Evolutionary conservation across 352 stramenopile genomes (phyloP).

Genomic region (Phytophthora uliginosa): DNA sequence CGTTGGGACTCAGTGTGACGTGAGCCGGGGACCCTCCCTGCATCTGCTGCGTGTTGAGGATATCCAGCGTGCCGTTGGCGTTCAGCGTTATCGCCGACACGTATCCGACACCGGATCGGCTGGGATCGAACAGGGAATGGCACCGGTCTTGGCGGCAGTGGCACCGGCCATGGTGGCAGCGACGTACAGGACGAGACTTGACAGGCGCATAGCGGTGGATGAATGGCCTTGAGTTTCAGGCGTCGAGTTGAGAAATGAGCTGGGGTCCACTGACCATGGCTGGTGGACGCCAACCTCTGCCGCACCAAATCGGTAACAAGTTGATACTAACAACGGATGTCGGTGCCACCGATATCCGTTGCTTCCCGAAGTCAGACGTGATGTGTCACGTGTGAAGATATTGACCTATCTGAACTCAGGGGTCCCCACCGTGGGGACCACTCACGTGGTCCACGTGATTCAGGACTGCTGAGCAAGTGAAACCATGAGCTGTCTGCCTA

Average conservation of each 20-base stretch:
- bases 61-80: conserved; percentile 33
- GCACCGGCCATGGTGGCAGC: neutral
- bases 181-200: conserved; percentile 5
- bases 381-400: neutral
- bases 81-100: conserved; percentile 47
- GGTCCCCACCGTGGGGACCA: too few relatives aligned
- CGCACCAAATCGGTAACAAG: too few relatives aligned
- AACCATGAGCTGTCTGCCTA: too few relatives aligned
- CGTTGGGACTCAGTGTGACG: conserved; percentile 48
- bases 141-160: neutral
- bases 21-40: conserved; percentile 49
- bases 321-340: too few relatives aligned
- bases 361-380: conserved; percentile 4
- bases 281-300: neutral
- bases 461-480: too few relatives aligned
- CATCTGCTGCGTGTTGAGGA: conserved; percentile 56
- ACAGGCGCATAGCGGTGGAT: conserved; percentile 12
- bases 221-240: conserved; percentile 1
- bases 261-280: neutral
- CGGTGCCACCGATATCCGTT: neutral
- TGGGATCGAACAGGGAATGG: neutral
- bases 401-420: too few relatives aligned
- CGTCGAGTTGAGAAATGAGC: neutral
- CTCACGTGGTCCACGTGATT: too few relatives aligned
- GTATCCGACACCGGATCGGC: conserved; percentile 43